A percentile compares a stretch with the other conserved stretches of the same genome.
Evolutionary conservation across 345 rosid genomes (phyloP).

Genomic region (Luvunga scandens): DNA sequence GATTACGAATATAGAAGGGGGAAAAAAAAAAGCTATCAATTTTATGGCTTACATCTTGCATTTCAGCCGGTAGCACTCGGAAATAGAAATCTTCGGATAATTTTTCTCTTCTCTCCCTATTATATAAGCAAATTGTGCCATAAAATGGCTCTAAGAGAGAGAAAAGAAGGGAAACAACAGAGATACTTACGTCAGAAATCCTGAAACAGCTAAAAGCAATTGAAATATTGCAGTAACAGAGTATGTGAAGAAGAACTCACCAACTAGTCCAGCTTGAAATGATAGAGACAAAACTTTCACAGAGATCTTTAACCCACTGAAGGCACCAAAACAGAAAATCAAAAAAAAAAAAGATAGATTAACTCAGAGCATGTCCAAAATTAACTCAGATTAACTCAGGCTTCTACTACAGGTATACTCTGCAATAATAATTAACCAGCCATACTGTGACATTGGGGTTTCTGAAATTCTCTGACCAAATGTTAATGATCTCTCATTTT

Average conservation of each 20-base stretch:
- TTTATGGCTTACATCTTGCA: conserved; percentile 71
- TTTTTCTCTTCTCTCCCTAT: conserved; percentile 92
- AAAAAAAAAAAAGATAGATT: background rate
- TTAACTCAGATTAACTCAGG: too few relatives aligned
- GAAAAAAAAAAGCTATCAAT: background rate
- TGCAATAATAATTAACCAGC: conserved; percentile 45
- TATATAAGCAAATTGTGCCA: conserved; percentile 88
- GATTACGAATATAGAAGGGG: background rate
- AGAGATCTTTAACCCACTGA: conserved; percentile 94
- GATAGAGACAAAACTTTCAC: conserved; percentile 83
- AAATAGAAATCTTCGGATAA: conserved; percentile 91
- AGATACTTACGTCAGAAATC: conserved; percentile 25
- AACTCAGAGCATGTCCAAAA: background rate
- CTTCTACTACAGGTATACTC: background rate
- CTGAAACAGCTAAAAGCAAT: conserved; percentile 9
- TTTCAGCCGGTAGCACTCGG: conserved; percentile 62
- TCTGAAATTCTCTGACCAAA: conserved; percentile 93
- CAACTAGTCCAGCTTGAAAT: conserved; percentile 87
- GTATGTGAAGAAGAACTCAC: conserved; percentile 41
- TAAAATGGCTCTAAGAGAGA: conserved; percentile 76
- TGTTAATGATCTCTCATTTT: conserved; percentile 85
- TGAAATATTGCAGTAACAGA: conserved; percentile 4
- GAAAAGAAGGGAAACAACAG: conserved; percentile 25
- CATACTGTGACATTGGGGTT: conserved; percentile 56
- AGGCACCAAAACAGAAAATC: conserved; percentile 1